Percentiles rank a stretch among this genome's conserved stretches.
Conservation (phyloP, 495 filamentous ascomycete genomes). For the Glonium stellatum region DNA sequence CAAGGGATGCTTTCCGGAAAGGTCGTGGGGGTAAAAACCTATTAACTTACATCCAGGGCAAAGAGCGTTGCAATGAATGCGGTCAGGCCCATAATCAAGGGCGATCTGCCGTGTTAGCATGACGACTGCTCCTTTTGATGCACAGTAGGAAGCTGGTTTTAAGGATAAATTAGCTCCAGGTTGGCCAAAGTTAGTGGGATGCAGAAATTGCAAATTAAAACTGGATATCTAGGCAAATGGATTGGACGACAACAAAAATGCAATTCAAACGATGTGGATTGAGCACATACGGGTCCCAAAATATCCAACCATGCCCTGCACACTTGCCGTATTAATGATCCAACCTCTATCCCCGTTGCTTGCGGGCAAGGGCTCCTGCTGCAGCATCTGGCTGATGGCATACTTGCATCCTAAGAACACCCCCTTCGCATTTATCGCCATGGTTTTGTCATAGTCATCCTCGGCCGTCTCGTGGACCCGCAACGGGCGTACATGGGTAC, state of each 20-base stretch:
- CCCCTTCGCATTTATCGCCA: constrained; percentile 41
- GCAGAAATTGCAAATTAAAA: no score
- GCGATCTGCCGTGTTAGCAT: constrained; percentile 44
- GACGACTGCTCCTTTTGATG: constrained; percentile 46
- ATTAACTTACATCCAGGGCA: constrained; percentile 46
- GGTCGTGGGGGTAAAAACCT: not conserved
- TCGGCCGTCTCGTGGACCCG: constrained; percentile 36
- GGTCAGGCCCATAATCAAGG: constrained; percentile 43
- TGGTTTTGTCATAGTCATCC: constrained; percentile 40
- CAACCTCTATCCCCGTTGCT: constrained; percentile 47
- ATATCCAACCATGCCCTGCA: constrained; percentile 40
- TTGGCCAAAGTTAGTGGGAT: not conserved
- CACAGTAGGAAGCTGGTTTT: constrained; percentile 46
- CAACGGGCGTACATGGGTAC: constrained; percentile 22
- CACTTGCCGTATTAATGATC: constrained; percentile 49
- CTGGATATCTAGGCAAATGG: no score
- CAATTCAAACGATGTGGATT: no score
- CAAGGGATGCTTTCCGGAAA: not conserved
- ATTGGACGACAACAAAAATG: no score
- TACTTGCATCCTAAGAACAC: constrained; percentile 48
- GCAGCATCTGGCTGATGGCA: constrained; percentile 45
- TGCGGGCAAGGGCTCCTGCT: no score
- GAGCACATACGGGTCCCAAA: not conserved
- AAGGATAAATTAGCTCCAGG: not conserved
- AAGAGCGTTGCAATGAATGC: constrained; percentile 48